Evolutionary conservation across 2,329 filamentous ascomycete genomes (phyloP).

Genomic region (Verticillium zaregamsianum): DNA sequence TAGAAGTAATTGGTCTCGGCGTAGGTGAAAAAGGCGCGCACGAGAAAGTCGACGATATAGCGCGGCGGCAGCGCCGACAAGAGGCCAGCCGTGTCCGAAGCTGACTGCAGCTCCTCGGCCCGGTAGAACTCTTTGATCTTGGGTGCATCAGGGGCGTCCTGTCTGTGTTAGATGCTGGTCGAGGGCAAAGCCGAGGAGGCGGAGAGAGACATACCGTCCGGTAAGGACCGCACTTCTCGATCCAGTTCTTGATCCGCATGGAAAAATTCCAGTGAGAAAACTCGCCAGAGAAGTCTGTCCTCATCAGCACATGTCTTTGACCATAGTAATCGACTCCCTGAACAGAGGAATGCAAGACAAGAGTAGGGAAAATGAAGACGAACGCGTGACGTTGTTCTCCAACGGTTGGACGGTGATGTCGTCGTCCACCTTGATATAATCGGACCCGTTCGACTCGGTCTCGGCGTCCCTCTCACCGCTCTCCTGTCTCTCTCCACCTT

Average conservation of each 20-base stretch:
- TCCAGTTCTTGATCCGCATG: conserved; percentile 44
- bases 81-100: conserved; percentile 30
- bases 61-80: conserved; percentile 39
- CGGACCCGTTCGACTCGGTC: not conserved
- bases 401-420: conserved; percentile 36
- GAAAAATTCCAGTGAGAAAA: conserved; percentile 52
- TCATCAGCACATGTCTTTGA: not conserved
- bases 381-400: conserved; percentile 36
- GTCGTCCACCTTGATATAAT: conserved; percentile 9
- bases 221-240: conserved; percentile 29
- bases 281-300: conserved; percentile 45
- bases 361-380: conserved; percentile 10
- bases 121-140: conserved; percentile 39
- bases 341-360: not conserved
- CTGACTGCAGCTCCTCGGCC: conserved; percentile 39
- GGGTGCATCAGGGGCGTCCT: conserved; percentile 12
- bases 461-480: not conserved
- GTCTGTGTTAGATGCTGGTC: not conserved
- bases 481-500: not conserved
- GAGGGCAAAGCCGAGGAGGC: not conserved
- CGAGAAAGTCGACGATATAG: conserved; percentile 41
- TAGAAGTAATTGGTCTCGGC: conserved; percentile 46
- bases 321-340: too few relatives aligned
- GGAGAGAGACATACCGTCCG: conserved; percentile 9
- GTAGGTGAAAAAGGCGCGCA: conserved; percentile 42